These are phyloP conservation scores for Pichia sp. DNA, from an alignment of 1,139 yeast genomes.

Conservation along the genomic window DNA sequence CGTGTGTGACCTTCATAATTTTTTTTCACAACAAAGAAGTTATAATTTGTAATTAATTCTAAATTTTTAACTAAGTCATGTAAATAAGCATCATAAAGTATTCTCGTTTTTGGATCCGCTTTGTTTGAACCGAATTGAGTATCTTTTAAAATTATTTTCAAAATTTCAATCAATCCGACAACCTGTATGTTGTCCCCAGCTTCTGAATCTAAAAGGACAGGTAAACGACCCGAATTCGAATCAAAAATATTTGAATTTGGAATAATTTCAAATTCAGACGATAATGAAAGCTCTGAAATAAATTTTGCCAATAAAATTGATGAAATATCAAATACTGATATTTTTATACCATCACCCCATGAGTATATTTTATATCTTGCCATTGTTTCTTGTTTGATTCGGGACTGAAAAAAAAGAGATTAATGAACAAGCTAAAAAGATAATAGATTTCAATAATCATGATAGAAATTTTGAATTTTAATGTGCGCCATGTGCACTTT, in stretches of 20 bases:
- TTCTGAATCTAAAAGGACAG: conserved; percentile 40
- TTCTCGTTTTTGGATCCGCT: neutral
- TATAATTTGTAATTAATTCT: conserved; percentile 50
- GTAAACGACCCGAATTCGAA: conserved; percentile 49
- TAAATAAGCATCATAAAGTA: conserved; percentile 4
- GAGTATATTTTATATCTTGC: conserved; percentile 38
- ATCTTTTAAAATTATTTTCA: conserved; percentile 9
- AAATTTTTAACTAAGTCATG: conserved; percentile 3
- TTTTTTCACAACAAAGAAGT: conserved; percentile 49
- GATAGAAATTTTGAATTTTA: too few species aligned
- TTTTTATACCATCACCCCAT: conserved; percentile 43
- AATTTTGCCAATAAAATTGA: conserved; percentile 39
- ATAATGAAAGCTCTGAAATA: conserved; percentile 22
- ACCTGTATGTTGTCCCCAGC: conserved; percentile 26
- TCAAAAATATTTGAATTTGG: conserved; percentile 46
- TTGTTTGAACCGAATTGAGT: too few species aligned
- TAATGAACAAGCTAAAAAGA: too few species aligned
- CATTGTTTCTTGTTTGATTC: neutral
- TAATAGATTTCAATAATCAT: too few species aligned
- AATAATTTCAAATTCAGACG: conserved; percentile 34
- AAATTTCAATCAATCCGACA: conserved; percentile 45
- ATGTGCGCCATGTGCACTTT: neutral
- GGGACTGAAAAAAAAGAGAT: neutral
- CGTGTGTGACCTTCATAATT: conserved; percentile 56
- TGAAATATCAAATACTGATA: conserved; percentile 37